A percentile compares a stretch with the other conserved stretches of the same genome.
These are phyloP conservation scores for Extremus antarcticus DNA, from an alignment of 495 filamentous ascomycete species.

Conservation along the genomic window DNA sequence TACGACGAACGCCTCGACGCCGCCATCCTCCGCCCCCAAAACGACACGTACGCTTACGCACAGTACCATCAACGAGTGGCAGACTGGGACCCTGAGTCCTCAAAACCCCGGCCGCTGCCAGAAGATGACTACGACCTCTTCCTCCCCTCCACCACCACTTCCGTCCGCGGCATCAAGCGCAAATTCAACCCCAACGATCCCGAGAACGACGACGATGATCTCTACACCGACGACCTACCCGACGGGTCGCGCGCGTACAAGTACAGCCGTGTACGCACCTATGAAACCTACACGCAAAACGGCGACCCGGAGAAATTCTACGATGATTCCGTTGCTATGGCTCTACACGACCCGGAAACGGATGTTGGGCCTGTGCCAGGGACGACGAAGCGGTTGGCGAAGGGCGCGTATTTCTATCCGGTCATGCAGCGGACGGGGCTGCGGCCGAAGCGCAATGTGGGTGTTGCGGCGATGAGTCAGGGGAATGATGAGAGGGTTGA, in stretches of 20 bases:
- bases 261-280: conserved; percentile 68
- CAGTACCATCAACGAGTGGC: conserved; percentile 36
- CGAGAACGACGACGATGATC: conserved; percentile 51
- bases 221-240: conserved; percentile 45
- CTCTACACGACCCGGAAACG: conserved; percentile 53
- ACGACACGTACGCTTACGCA: conserved; percentile 34
- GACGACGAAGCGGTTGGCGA: conserved; percentile 36
- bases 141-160: conserved; percentile 47
- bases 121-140: conserved; percentile 73
- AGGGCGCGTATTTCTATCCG: conserved; percentile 83
- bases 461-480: conserved; percentile 38
- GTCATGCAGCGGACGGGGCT: conserved; percentile 59
- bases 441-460: conserved; percentile 47
- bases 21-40: conserved; percentile 61
- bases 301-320: conserved; percentile 45
- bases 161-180: conserved; percentile 52
- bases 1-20: conserved; percentile 78
- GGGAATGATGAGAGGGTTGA: conserved; percentile 37
- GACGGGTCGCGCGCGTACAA: conserved; percentile 45
- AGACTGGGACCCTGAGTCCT: conserved; percentile 50
- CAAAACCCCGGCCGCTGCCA: conserved; percentile 47
- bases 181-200: conserved; percentile 64
- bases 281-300: conserved; percentile 64
- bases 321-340: conserved; percentile 45
- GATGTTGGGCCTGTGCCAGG: conserved; percentile 34